These are phyloP conservation scores for Fusarium robinianum DNA, from an alignment of 2,329 filamentous ascomycete genomes.

Conservation along the genomic window DNA sequence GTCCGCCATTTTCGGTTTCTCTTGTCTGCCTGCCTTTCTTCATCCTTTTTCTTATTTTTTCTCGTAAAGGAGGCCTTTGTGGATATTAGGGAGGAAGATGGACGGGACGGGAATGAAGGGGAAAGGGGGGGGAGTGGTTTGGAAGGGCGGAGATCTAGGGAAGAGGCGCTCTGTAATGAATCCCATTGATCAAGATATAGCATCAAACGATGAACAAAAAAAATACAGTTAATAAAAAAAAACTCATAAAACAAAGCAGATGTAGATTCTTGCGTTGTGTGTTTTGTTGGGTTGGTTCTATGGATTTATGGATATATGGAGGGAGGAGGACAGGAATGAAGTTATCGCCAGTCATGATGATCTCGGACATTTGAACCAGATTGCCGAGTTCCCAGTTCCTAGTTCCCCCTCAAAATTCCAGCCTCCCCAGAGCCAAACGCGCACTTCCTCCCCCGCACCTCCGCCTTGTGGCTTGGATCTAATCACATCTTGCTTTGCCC, in stretches of 20 bases:
- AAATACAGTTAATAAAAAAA: slow-evolving; percentile 13
- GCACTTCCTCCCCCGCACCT: slow-evolving; percentile 9
- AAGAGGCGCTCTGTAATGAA: slow-evolving; percentile 28
- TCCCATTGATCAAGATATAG: slow-evolving; percentile 15
- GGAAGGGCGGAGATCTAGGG: slow-evolving; percentile 3
- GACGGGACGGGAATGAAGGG: slow-evolving; percentile 15
- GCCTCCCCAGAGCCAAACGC: not conserved
- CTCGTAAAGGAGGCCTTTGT: too few species aligned
- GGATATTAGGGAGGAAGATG: not conserved
- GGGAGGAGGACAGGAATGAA: too few species aligned
- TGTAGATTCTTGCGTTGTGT: too few species aligned
- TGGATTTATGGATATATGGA: too few species aligned
- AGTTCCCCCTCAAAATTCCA: too few species aligned
- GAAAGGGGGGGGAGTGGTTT: slow-evolving; percentile 5
- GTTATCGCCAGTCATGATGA: too few species aligned
- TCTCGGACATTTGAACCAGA: too few species aligned
- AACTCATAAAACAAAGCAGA: slow-evolving; percentile 10
- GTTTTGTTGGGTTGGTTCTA: too few species aligned
- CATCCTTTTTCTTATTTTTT: too few species aligned
- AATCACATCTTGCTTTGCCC: slow-evolving; percentile 13
- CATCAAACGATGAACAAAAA: too few species aligned
- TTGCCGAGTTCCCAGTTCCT: not conserved
- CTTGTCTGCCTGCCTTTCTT: too few species aligned
- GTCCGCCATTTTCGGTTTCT: too few species aligned
- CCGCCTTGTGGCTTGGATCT: slow-evolving; percentile 5